phyloP scores from a whole-genome alignment of 331 rosid genomes.

The Malus hybrid region DNA sequence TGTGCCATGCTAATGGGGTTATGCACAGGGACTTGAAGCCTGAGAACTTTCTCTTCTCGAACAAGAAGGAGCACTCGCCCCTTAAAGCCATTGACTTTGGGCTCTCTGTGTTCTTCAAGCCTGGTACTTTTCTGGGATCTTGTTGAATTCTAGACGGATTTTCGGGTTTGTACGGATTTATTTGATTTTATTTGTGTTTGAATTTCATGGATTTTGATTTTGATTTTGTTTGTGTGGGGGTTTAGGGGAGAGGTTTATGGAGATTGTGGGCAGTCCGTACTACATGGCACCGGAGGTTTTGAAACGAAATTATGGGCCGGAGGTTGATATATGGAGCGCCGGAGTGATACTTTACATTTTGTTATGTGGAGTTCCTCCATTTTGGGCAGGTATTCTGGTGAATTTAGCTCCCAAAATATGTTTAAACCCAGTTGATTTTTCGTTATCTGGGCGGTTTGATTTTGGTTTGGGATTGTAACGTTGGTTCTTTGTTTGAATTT shows the following conservation, averaged over 20 bases:
- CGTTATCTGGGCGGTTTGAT: background rate
- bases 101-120: constrained; percentile 71
- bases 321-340: constrained; percentile 95
- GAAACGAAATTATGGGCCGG: constrained; percentile 88
- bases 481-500: constrained; percentile 5
- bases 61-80: constrained; percentile 78
- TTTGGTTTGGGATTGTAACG: background rate
- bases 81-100: constrained; percentile 93
- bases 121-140: constrained; percentile 34
- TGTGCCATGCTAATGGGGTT: constrained; percentile 90
- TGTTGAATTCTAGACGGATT: background rate
- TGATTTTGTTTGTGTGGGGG: background rate
- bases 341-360: constrained; percentile 94
- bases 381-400: constrained; percentile 77
- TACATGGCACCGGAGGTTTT: constrained; percentile 98
- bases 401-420: background rate
- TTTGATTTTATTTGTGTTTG: background rate
- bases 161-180: background rate
- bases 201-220: background rate
- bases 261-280: constrained; percentile 98
- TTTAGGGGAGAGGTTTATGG: constrained; percentile 73
- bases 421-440: background rate
- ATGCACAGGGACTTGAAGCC: constrained; percentile 92
- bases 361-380: constrained; percentile 97
- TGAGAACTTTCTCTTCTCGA: constrained; percentile 82